Conservation (phyloP, 2,329 filamentous ascomycete genomes). For the Aaosphaeria pasadenensis region DNA sequence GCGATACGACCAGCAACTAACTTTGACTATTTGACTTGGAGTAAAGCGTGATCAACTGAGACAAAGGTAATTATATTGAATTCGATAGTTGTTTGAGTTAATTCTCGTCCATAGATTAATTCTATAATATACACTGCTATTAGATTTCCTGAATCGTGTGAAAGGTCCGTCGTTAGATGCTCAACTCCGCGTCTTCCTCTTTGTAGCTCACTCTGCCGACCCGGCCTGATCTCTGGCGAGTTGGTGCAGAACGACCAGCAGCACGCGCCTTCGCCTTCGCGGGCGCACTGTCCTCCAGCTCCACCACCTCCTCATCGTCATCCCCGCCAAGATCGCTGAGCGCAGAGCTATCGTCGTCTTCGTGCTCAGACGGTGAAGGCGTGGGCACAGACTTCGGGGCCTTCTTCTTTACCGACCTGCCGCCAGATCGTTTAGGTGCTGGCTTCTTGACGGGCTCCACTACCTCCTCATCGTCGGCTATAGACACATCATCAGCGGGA, state of each 20-base stretch:
- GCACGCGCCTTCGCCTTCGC: slow-evolving; percentile 18
- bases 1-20: neutral
- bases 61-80: neutral
- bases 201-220: slow-evolving; percentile 30
- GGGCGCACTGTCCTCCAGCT: slow-evolving; percentile 2
- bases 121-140: neutral
- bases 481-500: slow-evolving; percentile 18
- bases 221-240: slow-evolving; percentile 26
- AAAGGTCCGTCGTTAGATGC: neutral
- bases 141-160: neutral
- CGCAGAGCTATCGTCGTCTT: slow-evolving; percentile 35
- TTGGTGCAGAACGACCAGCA: slow-evolving; percentile 14
- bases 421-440: neutral
- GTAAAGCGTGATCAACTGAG: neutral
- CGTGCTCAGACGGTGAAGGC: slow-evolving; percentile 40
- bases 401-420: slow-evolving; percentile 15
- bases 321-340: slow-evolving; percentile 41
- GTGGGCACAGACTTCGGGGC: slow-evolving; percentile 40
- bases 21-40: no score
- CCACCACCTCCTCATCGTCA: slow-evolving; percentile 12
- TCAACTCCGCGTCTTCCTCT: slow-evolving; percentile 33
- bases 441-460: slow-evolving; percentile 33
- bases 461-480: slow-evolving; percentile 29
- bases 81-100: neutral
- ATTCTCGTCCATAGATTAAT: no score